Evolutionary conservation across 2,329 filamentous ascomycete species (phyloP), one percentile per base, ranked within the genome.

Genomic region (Teratosphaeria destructans): DNA sequence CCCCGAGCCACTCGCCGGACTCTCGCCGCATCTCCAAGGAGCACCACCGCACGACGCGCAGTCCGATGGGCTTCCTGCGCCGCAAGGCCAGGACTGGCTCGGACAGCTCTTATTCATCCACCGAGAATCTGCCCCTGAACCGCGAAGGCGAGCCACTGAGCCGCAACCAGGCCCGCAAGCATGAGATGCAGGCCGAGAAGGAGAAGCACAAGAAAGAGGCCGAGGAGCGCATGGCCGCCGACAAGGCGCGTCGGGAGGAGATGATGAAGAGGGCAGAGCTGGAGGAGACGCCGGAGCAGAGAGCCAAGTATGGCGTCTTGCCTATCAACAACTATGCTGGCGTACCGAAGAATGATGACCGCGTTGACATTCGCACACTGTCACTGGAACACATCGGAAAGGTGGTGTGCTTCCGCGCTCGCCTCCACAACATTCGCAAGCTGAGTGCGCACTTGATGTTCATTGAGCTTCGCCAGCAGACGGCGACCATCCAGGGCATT

Each of bases 361-460:
- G 81, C 14, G 69, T 77, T 58, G 73, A 78, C 27, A 73, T 87
- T 19, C 76, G 79, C 14, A 75, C 79, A 52, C 77, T 87, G 56
- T 78, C 76, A 5, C 70, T 75, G 3, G 74, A 75, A n/a, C 74
- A 80, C 60, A 77, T 80, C 23, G 86, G 85, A 37, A 76, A 85
- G 65, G 77, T 82, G 63, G 78, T 90, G 56, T 75, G 77, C 59
- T 90, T 92, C 75, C 83, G 84, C 49, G 87, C 86, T 39, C 82
- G 89, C 37, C 78, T 94, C 23, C 88, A 93, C 72, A 89, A 91
- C 59, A 81, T 94, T 60, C 85, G 92, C 54, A 87, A 87, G 66
- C 82, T 96, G 77, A 93, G 90, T 70, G 82, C 89, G 66, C 87
- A 88, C 65, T 79, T 96, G 37, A 89, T 90, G 67, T 96, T 96